Percentiles rank a stretch among this genome's conserved stretches.
phyloP scores from a whole-genome alignment of 192 early-diverging fungal species.

The Coemansia sp. region DNA sequence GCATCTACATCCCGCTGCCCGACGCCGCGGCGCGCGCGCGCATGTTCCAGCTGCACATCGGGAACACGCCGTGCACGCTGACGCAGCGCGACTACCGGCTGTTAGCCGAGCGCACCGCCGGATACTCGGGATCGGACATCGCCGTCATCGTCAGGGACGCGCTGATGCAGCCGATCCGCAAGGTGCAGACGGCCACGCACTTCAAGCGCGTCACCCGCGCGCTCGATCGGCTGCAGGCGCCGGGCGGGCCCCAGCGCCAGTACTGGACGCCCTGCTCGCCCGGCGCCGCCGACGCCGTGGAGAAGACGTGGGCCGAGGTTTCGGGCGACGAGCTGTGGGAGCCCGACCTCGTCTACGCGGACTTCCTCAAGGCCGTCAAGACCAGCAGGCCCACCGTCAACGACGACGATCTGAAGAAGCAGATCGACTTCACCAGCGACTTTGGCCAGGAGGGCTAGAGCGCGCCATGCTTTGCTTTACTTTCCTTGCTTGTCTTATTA shows the following conservation, averaged over 20 bases:
- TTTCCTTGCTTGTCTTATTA: neutral
- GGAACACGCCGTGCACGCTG: constrained; percentile 85
- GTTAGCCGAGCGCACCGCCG: constrained; percentile 82
- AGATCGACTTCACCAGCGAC: constrained; percentile 89
- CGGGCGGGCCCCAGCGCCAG: constrained; percentile 21
- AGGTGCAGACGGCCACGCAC: constrained; percentile 92
- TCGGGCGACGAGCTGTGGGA: constrained; percentile 86
- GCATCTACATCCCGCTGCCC: constrained; percentile 98
- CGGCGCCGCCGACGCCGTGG: constrained; percentile 81
- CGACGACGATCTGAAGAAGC: constrained; percentile 73
- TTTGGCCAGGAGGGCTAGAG: constrained; percentile 67
- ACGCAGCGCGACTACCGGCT: constrained; percentile 68
- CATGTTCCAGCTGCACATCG: constrained; percentile 94
- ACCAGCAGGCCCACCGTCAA: constrained; percentile 83
- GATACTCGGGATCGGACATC: constrained; percentile 97
- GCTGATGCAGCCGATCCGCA: constrained; percentile 95
- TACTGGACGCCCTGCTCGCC: constrained; percentile 94
- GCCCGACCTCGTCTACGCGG: constrained; percentile 79
- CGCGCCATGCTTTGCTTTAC: neutral
- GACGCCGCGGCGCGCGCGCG: constrained; percentile 81
- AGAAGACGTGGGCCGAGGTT: constrained; percentile 88
- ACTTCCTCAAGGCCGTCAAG: constrained; percentile 84
- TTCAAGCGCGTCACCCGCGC: constrained; percentile 68
- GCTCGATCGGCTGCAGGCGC: constrained; percentile 9
- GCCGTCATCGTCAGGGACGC: constrained; percentile 93